phyloP scores from a whole-genome alignment of 75 land plant genomes.

The Ceratopteris richardii region DNA sequence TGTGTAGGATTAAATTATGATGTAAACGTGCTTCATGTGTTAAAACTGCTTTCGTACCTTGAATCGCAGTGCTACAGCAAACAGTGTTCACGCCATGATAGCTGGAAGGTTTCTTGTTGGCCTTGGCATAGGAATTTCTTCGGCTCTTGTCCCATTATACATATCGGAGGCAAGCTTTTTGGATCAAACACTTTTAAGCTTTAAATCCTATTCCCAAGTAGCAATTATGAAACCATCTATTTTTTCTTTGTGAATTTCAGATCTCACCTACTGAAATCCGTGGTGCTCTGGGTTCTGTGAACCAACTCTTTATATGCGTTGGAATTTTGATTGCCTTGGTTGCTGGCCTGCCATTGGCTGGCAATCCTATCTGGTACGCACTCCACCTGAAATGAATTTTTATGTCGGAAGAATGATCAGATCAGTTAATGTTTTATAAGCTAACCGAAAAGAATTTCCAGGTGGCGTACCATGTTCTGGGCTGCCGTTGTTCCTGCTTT shows the following conservation, averaged over 20 bases:
- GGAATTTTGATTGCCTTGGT: constrained; percentile 92
- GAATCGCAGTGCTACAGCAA: constrained; percentile 73
- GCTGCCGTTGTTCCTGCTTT: constrained; percentile 70
- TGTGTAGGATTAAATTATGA: no score
- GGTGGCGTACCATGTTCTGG: constrained; percentile 97
- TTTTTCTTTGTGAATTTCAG: constrained; percentile 29
- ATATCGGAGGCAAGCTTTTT: constrained; percentile 71
- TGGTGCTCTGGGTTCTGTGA: constrained; percentile 88
- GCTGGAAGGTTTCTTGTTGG: constrained; percentile 84
- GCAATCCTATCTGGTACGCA: constrained; percentile 83
- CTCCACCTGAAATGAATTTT: not conserved
- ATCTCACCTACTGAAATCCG: constrained; percentile 97
- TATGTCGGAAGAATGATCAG: no score
- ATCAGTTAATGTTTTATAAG: no score
- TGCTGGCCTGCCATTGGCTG: constrained; percentile 91
- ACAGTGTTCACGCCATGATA: constrained; percentile 69
- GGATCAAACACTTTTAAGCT: not conserved
- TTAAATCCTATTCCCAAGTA: no score
- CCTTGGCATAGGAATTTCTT: constrained; percentile 89
- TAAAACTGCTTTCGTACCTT: constrained; percentile 1
- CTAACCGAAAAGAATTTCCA: no score
- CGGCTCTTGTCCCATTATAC: constrained; percentile 93
- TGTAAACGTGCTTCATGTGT: not conserved
- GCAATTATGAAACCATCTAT: no score
- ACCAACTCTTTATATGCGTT: constrained; percentile 88